Evolutionary conservation across 805 yeast genomes (phyloP).

Genomic region (Saccharomycopsis fibuligera): DNA sequence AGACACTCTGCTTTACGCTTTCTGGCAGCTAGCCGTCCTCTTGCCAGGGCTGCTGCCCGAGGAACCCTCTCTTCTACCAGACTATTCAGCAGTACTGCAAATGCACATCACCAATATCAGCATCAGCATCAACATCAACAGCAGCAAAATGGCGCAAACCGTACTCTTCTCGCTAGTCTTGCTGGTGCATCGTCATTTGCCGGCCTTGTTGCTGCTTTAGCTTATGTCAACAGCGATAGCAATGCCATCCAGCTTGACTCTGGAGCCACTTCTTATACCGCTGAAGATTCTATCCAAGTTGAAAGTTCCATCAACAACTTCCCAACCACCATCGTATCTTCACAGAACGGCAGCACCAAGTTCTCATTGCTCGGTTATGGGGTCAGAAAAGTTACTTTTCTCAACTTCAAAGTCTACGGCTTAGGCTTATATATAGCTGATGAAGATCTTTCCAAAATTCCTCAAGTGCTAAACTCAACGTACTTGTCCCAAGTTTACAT

Average conservation of each 20-base stretch:
- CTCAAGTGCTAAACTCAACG: constrained; percentile 37
- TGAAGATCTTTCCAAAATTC: constrained; percentile 42
- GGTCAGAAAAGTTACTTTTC: constrained; percentile 73
- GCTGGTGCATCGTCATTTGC: no score
- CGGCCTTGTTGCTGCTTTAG: background rate
- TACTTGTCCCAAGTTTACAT: constrained; percentile 33
- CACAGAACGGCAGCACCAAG: constrained; percentile 25
- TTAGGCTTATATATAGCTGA: constrained; percentile 73
- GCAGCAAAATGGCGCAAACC: no score
- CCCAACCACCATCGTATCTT: constrained; percentile 28
- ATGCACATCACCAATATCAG: no score
- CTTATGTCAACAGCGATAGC: background rate
- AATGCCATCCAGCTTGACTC: background rate
- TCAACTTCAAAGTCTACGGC: constrained; percentile 79
- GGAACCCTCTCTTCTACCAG: no score
- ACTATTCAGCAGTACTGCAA: no score
- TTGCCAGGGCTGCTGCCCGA: no score
- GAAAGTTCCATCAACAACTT: constrained; percentile 48
- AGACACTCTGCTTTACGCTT: no score
- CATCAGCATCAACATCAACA: no score
- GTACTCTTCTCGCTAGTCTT: no score
- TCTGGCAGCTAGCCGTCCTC: no score
- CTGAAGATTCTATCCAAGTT: constrained; percentile 33
- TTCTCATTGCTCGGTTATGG: constrained; percentile 74
- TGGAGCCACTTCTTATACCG: background rate